Evolutionary conservation across 148 eudicot genomes (phyloP).

Genomic region (Nyssa sinensis): DNA sequence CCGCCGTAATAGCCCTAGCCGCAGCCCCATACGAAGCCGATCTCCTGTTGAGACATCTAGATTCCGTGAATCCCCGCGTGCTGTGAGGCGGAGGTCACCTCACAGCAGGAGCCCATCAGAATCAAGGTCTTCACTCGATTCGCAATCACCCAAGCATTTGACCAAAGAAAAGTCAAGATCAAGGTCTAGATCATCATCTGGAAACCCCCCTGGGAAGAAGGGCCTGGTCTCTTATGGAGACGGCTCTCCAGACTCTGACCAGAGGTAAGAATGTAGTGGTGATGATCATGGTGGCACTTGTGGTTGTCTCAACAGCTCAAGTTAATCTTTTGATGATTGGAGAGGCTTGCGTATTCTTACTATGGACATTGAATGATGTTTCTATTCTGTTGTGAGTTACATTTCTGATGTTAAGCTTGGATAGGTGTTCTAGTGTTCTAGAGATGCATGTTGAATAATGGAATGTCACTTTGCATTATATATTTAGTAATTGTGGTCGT

Average conservation of each 20-base stretch:
- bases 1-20: slow-evolving; percentile 46
- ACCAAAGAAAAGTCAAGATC: slow-evolving; percentile 45
- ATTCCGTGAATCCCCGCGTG: slow-evolving; percentile 55
- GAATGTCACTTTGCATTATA: background rate
- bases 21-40: slow-evolving; percentile 63
- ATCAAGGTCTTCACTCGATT: slow-evolving; percentile 48
- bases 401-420: background rate
- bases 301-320: background rate
- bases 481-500: background rate
- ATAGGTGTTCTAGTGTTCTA: background rate
- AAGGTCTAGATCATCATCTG: slow-evolving; percentile 61
- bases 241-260: slow-evolving; percentile 69
- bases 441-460: slow-evolving; percentile 9
- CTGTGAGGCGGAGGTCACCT: slow-evolving; percentile 47
- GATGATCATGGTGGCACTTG: background rate
- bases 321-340: background rate
- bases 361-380: background rate
- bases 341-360: background rate
- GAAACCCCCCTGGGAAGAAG: slow-evolving; percentile 57
- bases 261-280: slow-evolving; percentile 24
- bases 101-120: slow-evolving; percentile 51
- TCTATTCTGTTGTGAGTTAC: background rate
- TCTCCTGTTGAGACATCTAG: slow-evolving; percentile 57
- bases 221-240: slow-evolving; percentile 86
- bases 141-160: slow-evolving; percentile 53